Evolutionary conservation across 2,329 filamentous ascomycete genomes (phyloP), one percentile per base, ranked within the genome.

Genomic region (Arthrobotrys sphaeroides): DNA sequence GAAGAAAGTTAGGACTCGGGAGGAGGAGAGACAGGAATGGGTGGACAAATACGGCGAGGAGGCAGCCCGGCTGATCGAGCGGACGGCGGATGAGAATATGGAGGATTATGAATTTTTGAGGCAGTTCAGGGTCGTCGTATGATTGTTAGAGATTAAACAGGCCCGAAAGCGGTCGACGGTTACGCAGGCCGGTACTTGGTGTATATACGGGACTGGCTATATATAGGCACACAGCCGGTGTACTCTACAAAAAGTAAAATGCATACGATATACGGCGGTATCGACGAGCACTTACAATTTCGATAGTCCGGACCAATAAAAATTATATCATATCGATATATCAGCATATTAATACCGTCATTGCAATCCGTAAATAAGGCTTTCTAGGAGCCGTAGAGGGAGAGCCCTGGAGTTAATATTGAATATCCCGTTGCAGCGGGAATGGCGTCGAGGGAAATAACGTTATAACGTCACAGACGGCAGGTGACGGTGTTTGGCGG

Each of bases 21-120:
- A 91, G 79, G 84, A 88, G 76, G 88, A 93, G 79, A 87, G 92
- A 79, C 84, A 84, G 55, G 89, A 92, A 79, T 95, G 92, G 92
- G 84, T 83, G 28, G 84, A 89, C 78, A 93, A 92, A 83, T 95
- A 87, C 80, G 92, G 92, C 33, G 86, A 89, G 51, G 87, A 93
- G 80, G 91, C 85, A 10, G 89, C 90, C 68, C 89, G 88, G 81
- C 82, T 90, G 51, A 94, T 95, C 80, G 85, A 89, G 74, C 85
- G 89, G 79, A 90, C 87, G 10, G 91, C 94, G 38, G 86, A 91
- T 75, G 89, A 87, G 64, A 94, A 93, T 80, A 84, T 91, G 53
- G 85, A 86, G 59, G 87, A 93, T 81, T 95, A 95, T 82, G 90
- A 94, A 83, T 93, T 94, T 81, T 84, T 95, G 82, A 94, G 91